Conservation (phyloP, 2,329 filamentous ascomycete genomes). For the Pseudogymnoascus sp. region DNA sequence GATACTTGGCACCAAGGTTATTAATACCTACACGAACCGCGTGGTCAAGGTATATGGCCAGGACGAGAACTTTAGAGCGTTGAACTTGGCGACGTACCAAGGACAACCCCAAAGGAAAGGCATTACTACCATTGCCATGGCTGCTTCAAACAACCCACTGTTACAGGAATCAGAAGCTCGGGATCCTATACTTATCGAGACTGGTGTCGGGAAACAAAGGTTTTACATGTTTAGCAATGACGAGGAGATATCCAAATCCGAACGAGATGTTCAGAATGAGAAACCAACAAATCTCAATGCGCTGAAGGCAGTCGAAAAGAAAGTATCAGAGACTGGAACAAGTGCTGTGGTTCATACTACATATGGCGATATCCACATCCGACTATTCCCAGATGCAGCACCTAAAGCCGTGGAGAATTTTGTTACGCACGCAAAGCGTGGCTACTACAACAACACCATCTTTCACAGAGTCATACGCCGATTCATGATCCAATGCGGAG, state of each 20-base stretch:
- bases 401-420: slow-evolving; percentile 97
- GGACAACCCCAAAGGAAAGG: slow-evolving; percentile 92
- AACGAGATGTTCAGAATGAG: slow-evolving; percentile 90
- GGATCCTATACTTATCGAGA: slow-evolving; percentile 81
- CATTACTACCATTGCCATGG: slow-evolving; percentile 92
- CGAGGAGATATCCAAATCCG: slow-evolving; percentile 69
- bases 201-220: slow-evolving; percentile 76
- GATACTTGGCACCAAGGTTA: slow-evolving; percentile 83
- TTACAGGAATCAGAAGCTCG: slow-evolving; percentile 84
- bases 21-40: slow-evolving; percentile 92
- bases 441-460: slow-evolving; percentile 96
- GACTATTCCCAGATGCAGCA: slow-evolving; percentile 85
- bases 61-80: slow-evolving; percentile 77
- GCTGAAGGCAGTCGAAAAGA: slow-evolving; percentile 47
- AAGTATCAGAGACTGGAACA: slow-evolving; percentile 63
- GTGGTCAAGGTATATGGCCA: slow-evolving; percentile 84
- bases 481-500: slow-evolving; percentile 92
- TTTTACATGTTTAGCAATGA: slow-evolving; percentile 99
- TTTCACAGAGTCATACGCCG: slow-evolving; percentile 97
- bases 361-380: slow-evolving; percentile 86
- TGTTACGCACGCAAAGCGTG: slow-evolving; percentile 77
- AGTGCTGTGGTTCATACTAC: slow-evolving; percentile 85
- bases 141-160: slow-evolving; percentile 85
- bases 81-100: slow-evolving; percentile 84
- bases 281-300: slow-evolving; percentile 62